Evolutionary conservation across 1,284 basidiomycete species (phyloP).

Genomic region (Kalmanozyma brasiliensis): DNA sequence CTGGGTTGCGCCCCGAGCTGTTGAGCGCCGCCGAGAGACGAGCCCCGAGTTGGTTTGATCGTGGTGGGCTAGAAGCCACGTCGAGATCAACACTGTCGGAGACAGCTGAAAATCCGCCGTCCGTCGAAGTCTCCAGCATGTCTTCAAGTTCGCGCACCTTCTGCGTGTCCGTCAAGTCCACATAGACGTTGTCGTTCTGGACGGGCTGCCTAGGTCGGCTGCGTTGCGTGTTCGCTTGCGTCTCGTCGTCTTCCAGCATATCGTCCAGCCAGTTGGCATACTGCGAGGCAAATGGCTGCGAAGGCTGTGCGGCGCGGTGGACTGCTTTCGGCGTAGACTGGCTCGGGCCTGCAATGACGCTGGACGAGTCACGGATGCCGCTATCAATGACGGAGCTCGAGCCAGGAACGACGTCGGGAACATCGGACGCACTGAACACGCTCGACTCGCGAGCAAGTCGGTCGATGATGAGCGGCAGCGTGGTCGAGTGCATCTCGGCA

Average conservation of each 20-base stretch:
- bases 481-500: conserved; percentile 43
- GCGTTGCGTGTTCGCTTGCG: conserved; percentile 6
- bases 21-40: conserved; percentile 29
- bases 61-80: conserved; percentile 42
- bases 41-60: conserved; percentile 5
- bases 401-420: conserved; percentile 11
- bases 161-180: conserved; percentile 29
- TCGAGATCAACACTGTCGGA: conserved; percentile 25
- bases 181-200: not conserved
- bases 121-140: conserved; percentile 17
- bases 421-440: conserved; percentile 25
- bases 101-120: not conserved
- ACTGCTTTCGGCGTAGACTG: conserved; percentile 35
- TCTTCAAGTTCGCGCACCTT: conserved; percentile 29
- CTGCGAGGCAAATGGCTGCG: conserved; percentile 42
- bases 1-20: conserved; percentile 17
- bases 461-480: conserved; percentile 40
- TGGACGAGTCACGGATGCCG: conserved; percentile 15
- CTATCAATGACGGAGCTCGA: conserved; percentile 28
- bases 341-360: conserved; percentile 15
- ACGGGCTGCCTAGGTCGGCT: not conserved
- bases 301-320: conserved; percentile 3
- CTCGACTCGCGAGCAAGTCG: conserved; percentile 39
- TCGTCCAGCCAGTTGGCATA: conserved; percentile 39
- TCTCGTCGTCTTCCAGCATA: conserved; percentile 28